These are phyloP conservation scores for Arctium minus DNA, from an alignment of 129 eudicot species.

Conservation along the genomic window DNA sequence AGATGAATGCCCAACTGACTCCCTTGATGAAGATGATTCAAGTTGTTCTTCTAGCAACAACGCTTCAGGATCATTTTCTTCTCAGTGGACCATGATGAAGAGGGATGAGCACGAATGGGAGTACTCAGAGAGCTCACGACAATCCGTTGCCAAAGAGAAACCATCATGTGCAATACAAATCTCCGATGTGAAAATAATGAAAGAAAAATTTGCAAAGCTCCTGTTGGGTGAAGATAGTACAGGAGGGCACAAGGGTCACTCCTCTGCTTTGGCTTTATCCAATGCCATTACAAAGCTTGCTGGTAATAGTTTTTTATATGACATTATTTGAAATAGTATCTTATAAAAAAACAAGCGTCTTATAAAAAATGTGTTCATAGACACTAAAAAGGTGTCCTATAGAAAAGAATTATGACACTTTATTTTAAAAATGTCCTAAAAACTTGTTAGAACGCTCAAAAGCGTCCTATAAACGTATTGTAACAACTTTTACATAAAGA, in stretches of 20 bases:
- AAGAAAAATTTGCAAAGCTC: constrained; percentile 80
- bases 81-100: constrained; percentile 54
- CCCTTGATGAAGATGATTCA: constrained; percentile 65
- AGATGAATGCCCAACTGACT: constrained; percentile 57
- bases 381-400: background rate
- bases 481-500: background rate
- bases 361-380: background rate
- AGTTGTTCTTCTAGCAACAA: constrained; percentile 83
- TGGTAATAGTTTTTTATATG: constrained; percentile 31
- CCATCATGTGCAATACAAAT: constrained; percentile 27
- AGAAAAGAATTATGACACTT: background rate
- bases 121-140: constrained; percentile 36
- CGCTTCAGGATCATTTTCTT: constrained; percentile 61
- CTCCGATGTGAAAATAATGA: constrained; percentile 64
- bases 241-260: constrained; percentile 74
- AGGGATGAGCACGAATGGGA: constrained; percentile 67
- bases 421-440: background rate
- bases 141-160: constrained; percentile 33
- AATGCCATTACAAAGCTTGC: constrained; percentile 88
- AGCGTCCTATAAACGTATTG: background rate
- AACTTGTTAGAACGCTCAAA: background rate
- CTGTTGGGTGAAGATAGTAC: constrained; percentile 88
- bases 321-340: background rate
- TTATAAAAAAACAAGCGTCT: background rate
- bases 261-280: constrained; percentile 77